Evolutionary conservation across 192 early-diverging fungal species (phyloP), one percentile per base, ranked within the genome.

Genomic region (Entomortierella parvispora): DNA sequence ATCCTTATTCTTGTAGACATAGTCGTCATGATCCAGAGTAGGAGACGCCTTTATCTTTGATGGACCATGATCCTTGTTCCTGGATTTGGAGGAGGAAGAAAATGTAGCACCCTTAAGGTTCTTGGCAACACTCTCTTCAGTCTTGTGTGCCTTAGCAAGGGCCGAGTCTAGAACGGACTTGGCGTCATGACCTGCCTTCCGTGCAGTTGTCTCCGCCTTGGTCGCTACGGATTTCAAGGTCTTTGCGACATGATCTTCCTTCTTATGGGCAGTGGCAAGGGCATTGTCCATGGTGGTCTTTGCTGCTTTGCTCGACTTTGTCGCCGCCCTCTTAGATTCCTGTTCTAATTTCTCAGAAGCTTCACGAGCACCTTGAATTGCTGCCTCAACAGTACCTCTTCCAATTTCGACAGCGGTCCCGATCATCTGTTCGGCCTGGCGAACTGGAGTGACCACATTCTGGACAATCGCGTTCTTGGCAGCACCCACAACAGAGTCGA

Each of bases 1-100:
- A n/a, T 34, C 46, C 14, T 49, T 20, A 32, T 67, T n/a, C 32
- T 11, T 58, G 55, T 34, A 50, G 20, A 58, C 61, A 40, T 63
- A 63, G 12, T 37, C 22, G 0, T 44, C 57, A 26, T 58, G 57
- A 42, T 58, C 57, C 17, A 58, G 18, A 42, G 43, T 57, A 4
- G 31, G 37, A 40, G 37, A 5, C 12, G 5, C 37, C 37, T 12
- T 40, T 40, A n/a, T n/a, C n/a, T n/a, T n/a, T n/a, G n/a, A n/a
- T n/a, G n/a, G n/a, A 28, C 20, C 28, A 28, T 22, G 51, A 23
- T 3, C 14, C 37, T 40, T 40, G 7, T 40, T 40, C 37, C 12
- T 5, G 37, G 37, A 12, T 12, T 12, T 9, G 7, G 37, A 40
- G 12, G 37, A 40, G 37, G 37, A 40, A 40, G 37, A 40, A 49